Evolutionary conservation across 768 basidiomycete species (phyloP), one percentile per base, ranked within the genome.

Genomic region (Phaffia australis): DNA sequence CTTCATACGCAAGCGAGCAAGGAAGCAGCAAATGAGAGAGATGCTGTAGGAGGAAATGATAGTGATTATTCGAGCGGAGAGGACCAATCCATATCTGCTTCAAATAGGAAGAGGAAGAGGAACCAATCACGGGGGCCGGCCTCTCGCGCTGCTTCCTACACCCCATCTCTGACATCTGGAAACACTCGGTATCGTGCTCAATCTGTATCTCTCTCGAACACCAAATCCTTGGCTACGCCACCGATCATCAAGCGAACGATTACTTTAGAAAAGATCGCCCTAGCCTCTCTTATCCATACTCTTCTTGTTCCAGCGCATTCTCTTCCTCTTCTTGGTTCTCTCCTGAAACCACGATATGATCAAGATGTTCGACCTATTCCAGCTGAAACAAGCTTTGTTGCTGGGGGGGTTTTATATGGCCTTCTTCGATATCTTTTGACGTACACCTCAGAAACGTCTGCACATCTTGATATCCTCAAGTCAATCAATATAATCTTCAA

Each of bases 391-490:
- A 62, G 60, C 8, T 23, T 62, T 56, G 59, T 42, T 21, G 75
- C 73, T 9, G 60, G 68, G 9, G 59, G 69, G 3, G 79, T 95
- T 58, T 80, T 97, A 23, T 71, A 75, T 65, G 81, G 83, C 49
- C 79, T 87, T 63, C 74, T 77, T 19, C 80, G 80, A 16, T 89
- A 93, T 73, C 80, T 97, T 50, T 77, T 79, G 19, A 73, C 78
- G 48, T 88, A 87, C 73, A 81, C 85, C 1, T 71, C 78, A 11
- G 90, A 95, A 71, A 87, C 88, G 1, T 86, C 87, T 2, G 81
- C 91, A 18, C 84, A 92, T 71, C 82, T 84, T 19, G 83, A 90
- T 70, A 87, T 87, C 56, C 79, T 98, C 25, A 76, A 79, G 7
- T 81, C 84, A 3, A 75, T 94, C 51, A 85, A 86, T 63, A 79